Percentiles rank a stretch among this genome's conserved stretches.
Conservation (phyloP, 371 early-diverging fungal species). For the Lichtheimia corymbifera region DNA sequence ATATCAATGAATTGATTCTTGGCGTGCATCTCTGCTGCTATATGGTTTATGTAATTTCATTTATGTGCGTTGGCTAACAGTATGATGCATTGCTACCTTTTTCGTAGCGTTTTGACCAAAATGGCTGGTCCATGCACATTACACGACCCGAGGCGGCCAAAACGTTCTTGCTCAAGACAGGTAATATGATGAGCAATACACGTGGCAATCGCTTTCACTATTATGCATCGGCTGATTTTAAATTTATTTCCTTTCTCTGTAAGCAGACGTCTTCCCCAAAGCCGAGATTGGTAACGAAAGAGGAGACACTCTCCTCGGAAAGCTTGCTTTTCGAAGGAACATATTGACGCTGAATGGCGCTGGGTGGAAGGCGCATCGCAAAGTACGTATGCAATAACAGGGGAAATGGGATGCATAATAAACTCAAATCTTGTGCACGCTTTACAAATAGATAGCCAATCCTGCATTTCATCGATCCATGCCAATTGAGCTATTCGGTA, state of each 20-base stretch:
- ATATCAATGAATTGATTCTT: too few relatives aligned
- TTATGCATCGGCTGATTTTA: not conserved
- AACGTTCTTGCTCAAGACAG: not conserved
- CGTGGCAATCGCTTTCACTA: not conserved
- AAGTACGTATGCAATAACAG: not conserved
- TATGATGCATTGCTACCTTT: too few relatives aligned
- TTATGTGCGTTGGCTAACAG: too few relatives aligned
- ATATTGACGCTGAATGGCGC: not conserved
- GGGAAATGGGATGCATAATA: not conserved
- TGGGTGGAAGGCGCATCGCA: not conserved
- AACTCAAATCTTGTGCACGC: not conserved
- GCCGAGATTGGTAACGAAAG: not conserved
- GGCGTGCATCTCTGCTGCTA: not conserved
- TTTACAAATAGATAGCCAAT: conserved; percentile 13
- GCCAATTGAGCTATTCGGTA: conserved; percentile 27
- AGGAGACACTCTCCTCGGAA: not conserved
- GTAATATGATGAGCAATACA: not conserved
- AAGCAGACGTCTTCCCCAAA: not conserved
- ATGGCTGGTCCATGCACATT: not conserved
- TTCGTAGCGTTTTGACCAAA: not conserved
- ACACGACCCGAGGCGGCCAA: not conserved
- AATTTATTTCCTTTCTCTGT: not conserved
- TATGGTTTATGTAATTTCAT: too few relatives aligned
- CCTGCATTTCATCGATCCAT: conserved; percentile 29
- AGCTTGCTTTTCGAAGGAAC: not conserved